These are phyloP conservation scores for Striga hermonthica DNA, from an alignment of 305 asterid species.

Conservation along the genomic window DNA sequence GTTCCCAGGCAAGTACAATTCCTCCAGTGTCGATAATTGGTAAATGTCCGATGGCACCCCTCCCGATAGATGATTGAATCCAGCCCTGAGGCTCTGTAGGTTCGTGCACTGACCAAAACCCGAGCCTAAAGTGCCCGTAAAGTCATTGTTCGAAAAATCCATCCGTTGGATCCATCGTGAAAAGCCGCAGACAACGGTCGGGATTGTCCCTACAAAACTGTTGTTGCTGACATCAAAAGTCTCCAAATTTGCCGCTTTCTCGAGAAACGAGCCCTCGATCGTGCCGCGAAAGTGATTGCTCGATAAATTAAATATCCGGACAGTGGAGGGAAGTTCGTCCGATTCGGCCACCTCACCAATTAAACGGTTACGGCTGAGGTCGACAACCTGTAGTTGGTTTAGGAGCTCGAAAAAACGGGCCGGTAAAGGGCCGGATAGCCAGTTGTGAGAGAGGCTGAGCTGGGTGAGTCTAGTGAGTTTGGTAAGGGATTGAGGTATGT, in stretches of 20 bases:
- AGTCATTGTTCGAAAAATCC: slow-evolving; percentile 70
- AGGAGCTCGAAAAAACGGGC: slow-evolving; percentile 45
- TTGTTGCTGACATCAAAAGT: slow-evolving; percentile 68
- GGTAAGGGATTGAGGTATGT: slow-evolving; percentile 40
- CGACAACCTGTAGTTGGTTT: slow-evolving; percentile 39
- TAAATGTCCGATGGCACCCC: slow-evolving; percentile 60
- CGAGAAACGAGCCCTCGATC: slow-evolving; percentile 45
- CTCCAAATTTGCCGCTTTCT: slow-evolving; percentile 41
- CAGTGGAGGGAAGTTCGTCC: slow-evolving; percentile 37
- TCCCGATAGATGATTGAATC: slow-evolving; percentile 61
- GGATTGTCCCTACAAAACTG: slow-evolving; percentile 65
- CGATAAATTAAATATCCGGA: slow-evolving; percentile 54
- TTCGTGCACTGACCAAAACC: slow-evolving; percentile 53
- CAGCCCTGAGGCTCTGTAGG: slow-evolving; percentile 59
- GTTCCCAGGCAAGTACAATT: slow-evolving; percentile 67
- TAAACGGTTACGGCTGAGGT: slow-evolving; percentile 67
- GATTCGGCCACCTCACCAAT: slow-evolving; percentile 40
- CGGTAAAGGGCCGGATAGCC: slow-evolving; percentile 59
- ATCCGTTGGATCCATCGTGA: slow-evolving; percentile 39
- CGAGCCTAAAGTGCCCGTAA: slow-evolving; percentile 49
- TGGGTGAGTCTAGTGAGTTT: slow-evolving; percentile 51
- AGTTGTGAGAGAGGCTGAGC: slow-evolving; percentile 57
- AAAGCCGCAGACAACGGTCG: slow-evolving; percentile 48
- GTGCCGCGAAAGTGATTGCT: slow-evolving; percentile 63
- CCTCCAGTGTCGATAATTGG: slow-evolving; percentile 44